phyloP scores from a whole-genome alignment of 1,139 yeast genomes.

The Hemisphaericaspora subhashii region DNA sequence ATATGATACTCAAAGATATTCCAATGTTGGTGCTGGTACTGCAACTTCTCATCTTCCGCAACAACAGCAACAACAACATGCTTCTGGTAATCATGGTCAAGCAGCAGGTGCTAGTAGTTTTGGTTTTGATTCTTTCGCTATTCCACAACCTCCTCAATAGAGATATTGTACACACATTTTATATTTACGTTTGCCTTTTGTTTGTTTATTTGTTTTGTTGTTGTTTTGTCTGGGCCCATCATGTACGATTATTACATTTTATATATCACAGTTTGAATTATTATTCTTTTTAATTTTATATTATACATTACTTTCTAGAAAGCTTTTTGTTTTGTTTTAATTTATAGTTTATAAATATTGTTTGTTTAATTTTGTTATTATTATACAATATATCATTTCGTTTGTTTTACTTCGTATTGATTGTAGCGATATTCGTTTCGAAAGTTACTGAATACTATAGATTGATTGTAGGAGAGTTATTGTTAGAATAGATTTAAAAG shows the following conservation, averaged over 20 bases:
- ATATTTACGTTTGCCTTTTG: not conserved
- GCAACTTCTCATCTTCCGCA: slow-evolving; percentile 18
- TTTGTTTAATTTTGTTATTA: not conserved
- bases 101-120: slow-evolving; percentile 11
- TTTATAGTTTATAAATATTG: not conserved
- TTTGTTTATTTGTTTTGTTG: not conserved
- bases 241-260: not conserved
- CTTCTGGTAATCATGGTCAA: slow-evolving; percentile 7
- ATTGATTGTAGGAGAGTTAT: no score
- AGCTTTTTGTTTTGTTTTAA: not conserved
- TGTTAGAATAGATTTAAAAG: no score
- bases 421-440: no score
- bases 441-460: no score
- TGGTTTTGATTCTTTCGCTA: slow-evolving; percentile 20
- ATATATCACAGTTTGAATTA: no score
- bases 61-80: slow-evolving; percentile 2
- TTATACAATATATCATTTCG: no score
- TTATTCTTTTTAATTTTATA: no score
- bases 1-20: slow-evolving; percentile 14
- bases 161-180: not conserved
- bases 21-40: slow-evolving; percentile 1
- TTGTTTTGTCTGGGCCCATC: not conserved
- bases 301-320: slow-evolving; percentile 3
- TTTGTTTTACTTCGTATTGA: no score
- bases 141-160: slow-evolving; percentile 12